Percentiles rank a stretch among this genome's conserved stretches.
Conservation (phyloP, 805 yeast genomes). For the Metschnikowia henanensis region DNA sequence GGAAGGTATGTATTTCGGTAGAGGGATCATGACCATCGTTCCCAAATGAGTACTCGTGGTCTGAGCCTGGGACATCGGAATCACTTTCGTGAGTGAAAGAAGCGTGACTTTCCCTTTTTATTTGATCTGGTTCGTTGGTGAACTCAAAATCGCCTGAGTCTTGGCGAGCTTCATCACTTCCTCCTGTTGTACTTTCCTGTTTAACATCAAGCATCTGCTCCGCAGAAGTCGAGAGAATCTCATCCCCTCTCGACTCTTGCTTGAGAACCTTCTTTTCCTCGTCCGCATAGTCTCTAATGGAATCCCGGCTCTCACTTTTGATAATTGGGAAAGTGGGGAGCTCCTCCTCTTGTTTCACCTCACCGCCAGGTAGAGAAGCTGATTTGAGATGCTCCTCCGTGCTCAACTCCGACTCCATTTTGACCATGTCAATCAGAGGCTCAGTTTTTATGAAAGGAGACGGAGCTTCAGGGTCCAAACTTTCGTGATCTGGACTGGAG, state of each 20-base stretch:
- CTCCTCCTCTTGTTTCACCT: not conserved
- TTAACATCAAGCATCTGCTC: not conserved
- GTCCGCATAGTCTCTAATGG: not conserved
- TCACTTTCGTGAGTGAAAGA: not conserved
- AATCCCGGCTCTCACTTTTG: not conserved
- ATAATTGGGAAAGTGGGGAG: not conserved
- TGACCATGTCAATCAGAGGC: not conserved
- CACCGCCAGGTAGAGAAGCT: too few relatives aligned
- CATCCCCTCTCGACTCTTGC: not conserved
- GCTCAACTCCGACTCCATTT: not conserved
- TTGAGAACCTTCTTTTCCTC: not conserved
- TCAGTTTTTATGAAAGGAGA: constrained; percentile 1
- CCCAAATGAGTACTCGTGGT: not conserved
- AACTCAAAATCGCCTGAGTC: not conserved
- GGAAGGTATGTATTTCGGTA: constrained; percentile 6
- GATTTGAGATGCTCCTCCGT: not conserved
- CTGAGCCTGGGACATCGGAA: not conserved
- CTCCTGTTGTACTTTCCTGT: not conserved
- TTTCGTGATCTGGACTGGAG: too few relatives aligned
- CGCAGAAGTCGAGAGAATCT: not conserved
- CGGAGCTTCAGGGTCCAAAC: too few relatives aligned
- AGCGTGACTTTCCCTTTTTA: not conserved
- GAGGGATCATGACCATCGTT: constrained; percentile 5
- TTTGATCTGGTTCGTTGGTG: not conserved
- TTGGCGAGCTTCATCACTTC: too few relatives aligned